Percentiles rank a stretch among this genome's conserved stretches.
Conservation (phyloP, 805 yeast genomes). For the Candida golubevii region DNA sequence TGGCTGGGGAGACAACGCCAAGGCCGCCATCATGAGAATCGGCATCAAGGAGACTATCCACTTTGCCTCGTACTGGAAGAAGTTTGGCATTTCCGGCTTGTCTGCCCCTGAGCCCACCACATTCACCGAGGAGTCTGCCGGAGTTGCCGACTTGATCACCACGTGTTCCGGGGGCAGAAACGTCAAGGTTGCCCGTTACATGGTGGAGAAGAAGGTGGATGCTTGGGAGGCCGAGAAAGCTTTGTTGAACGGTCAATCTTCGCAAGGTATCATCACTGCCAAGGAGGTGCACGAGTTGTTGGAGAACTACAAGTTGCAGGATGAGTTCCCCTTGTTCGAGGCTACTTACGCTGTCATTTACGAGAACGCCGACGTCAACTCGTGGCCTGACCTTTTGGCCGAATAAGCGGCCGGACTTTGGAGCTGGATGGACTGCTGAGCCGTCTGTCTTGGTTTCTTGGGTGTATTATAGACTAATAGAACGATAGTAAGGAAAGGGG, state of each 20-base stretch:
- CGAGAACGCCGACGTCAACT: slow-evolving; percentile 37
- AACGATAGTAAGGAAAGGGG: neutral
- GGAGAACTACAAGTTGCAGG: slow-evolving; percentile 27
- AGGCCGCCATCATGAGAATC: slow-evolving; percentile 45
- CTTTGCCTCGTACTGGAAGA: slow-evolving; percentile 29
- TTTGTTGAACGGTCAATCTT: slow-evolving; percentile 43
- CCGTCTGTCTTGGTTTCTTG: slow-evolving; percentile 1
- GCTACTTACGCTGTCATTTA: slow-evolving; percentile 42
- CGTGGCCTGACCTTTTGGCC: slow-evolving; percentile 40
- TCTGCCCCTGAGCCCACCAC: slow-evolving; percentile 38
- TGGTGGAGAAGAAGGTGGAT: slow-evolving; percentile 39
- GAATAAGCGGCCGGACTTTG: slow-evolving; percentile 4
- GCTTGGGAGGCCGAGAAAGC: slow-evolving; percentile 42
- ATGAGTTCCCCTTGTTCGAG: slow-evolving; percentile 43
- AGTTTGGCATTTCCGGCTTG: slow-evolving; percentile 20
- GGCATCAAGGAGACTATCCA: slow-evolving; percentile 42
- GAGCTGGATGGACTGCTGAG: neutral
- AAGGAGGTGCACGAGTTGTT: slow-evolving; percentile 46
- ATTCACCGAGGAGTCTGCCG: slow-evolving; percentile 43
- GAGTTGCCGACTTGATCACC: slow-evolving; percentile 47
- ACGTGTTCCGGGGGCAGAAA: slow-evolving; percentile 47
- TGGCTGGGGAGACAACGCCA: slow-evolving; percentile 49
- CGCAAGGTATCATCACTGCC: slow-evolving; percentile 44
- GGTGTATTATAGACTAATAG: slow-evolving; percentile 10
- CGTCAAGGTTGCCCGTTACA: slow-evolving; percentile 43